Evolutionary conservation across 192 early-diverging fungal genomes (phyloP).

Genomic region (Mortierella hygrophila): DNA sequence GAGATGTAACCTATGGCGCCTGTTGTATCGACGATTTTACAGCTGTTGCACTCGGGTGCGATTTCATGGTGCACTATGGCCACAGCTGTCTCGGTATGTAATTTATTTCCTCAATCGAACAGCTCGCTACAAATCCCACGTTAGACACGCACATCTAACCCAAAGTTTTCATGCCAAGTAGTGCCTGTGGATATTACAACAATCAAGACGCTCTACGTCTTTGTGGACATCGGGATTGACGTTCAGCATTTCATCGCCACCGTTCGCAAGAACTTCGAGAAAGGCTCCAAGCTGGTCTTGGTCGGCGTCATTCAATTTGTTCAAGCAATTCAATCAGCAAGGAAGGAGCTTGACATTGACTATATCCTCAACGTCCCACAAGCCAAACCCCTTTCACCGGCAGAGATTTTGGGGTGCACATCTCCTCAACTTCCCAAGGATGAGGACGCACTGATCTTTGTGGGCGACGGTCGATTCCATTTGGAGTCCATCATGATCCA

Average conservation of each 20-base stretch:
- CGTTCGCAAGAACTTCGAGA: slow-evolving; percentile 86
- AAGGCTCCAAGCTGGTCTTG: slow-evolving; percentile 79
- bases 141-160: background rate
- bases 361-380: slow-evolving; percentile 90
- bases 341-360: slow-evolving; percentile 68
- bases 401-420: slow-evolving; percentile 97
- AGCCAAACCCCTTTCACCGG: slow-evolving; percentile 93
- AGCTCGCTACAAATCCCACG: background rate
- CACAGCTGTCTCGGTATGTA: slow-evolving; percentile 90
- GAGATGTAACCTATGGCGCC: slow-evolving; percentile 99
- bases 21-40: slow-evolving; percentile 99
- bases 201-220: slow-evolving; percentile 97
- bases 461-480: slow-evolving; percentile 98
- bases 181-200: slow-evolving; percentile 95
- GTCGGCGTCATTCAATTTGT: slow-evolving; percentile 98
- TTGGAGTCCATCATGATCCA: slow-evolving; percentile 99
- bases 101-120: background rate
- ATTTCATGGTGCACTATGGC: slow-evolving; percentile 98
- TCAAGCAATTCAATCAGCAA: slow-evolving; percentile 82
- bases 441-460: slow-evolving; percentile 82
- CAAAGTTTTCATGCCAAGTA: slow-evolving; percentile 12
- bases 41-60: slow-evolving; percentile 91
- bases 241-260: slow-evolving; percentile 93
- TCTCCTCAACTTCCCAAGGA: slow-evolving; percentile 81
- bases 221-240: slow-evolving; percentile 99